Conservation (phyloP, 495 filamentous ascomycete genomes). For the Podospora didyma region DNA sequence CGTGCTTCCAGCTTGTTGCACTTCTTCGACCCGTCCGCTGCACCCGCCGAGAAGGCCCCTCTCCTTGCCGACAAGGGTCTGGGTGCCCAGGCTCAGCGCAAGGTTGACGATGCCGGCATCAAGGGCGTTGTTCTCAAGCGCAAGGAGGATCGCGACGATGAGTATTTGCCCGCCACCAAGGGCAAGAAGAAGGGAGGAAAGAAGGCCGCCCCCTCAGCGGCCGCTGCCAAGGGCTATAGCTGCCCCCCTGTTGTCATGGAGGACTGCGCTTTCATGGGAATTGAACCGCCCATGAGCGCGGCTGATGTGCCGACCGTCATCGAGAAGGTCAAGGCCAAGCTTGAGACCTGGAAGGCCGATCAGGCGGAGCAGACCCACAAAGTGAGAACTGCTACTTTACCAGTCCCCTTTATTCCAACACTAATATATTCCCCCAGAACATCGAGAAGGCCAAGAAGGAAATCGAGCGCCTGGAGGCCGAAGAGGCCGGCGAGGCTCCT, state of each 20-base stretch:
- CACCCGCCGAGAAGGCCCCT: constrained; percentile 55
- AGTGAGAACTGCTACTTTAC: constrained; percentile 49
- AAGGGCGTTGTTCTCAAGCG: constrained; percentile 73
- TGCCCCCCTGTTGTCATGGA: constrained; percentile 86
- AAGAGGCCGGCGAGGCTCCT: constrained; percentile 40
- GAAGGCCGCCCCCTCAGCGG: constrained; percentile 45
- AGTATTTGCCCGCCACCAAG: constrained; percentile 83
- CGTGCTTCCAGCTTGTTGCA: constrained; percentile 79
- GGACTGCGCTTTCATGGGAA: constrained; percentile 74
- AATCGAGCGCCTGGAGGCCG: constrained; percentile 57
- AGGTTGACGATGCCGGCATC: constrained; percentile 69
- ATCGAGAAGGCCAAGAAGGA: constrained; percentile 70
- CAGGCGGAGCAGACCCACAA: constrained; percentile 88
- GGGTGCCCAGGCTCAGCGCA: constrained; percentile 71
- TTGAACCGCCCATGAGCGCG: constrained; percentile 82
- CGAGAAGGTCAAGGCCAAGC: constrained; percentile 88
- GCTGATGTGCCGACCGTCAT: constrained; percentile 69
- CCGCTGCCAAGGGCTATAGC: constrained; percentile 66
- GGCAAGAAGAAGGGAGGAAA: constrained; percentile 91
- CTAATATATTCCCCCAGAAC: constrained; percentile 54
- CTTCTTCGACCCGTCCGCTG: constrained; percentile 76
- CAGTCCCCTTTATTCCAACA: neutral
- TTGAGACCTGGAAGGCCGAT: constrained; percentile 88
- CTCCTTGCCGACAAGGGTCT: constrained; percentile 62
- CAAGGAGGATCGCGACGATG: constrained; percentile 83